phyloP scores from a whole-genome alignment of 169 alveolate species.

The Eimeria falciformis region DNA sequence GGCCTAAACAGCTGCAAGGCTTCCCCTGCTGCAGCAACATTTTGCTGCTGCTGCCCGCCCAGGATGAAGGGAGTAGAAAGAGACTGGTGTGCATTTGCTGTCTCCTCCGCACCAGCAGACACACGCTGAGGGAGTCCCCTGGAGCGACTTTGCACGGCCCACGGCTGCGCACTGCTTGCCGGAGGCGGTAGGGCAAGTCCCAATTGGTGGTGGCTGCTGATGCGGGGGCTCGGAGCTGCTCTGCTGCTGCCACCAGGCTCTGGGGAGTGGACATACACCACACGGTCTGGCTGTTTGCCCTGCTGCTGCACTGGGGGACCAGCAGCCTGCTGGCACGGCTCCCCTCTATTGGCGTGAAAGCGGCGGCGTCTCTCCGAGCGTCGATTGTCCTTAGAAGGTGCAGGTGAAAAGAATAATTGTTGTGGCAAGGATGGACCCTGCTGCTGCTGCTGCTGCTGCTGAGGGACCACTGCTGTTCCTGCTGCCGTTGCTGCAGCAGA shows the following conservation, averaged over 20 bases:
- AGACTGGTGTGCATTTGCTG: slow-evolving; percentile 11
- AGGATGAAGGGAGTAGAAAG: too few relatives aligned
- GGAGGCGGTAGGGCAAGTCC: neutral
- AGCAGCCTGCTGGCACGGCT: neutral
- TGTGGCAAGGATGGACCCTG: neutral
- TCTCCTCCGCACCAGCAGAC: slow-evolving; percentile 9
- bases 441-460: slow-evolving; percentile 32
- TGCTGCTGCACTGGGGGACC: neutral
- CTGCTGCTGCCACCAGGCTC: slow-evolving; percentile 35
- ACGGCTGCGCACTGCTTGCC: slow-evolving; percentile 56
- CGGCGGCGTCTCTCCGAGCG: slow-evolving; percentile 45
- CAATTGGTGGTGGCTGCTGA: slow-evolving; percentile 27
- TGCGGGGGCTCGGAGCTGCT: slow-evolving; percentile 42
- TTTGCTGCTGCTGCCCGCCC: neutral
- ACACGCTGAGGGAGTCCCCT: neutral
- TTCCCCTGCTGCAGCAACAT: neutral
- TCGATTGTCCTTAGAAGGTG: neutral
- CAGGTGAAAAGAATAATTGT: neutral
- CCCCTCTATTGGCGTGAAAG: neutral
- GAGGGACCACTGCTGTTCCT: neutral
- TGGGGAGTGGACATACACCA: slow-evolving; percentile 1
- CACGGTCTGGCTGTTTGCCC: neutral
- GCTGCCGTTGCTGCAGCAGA: slow-evolving; percentile 33
- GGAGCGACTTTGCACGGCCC: neutral
- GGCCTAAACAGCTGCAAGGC: slow-evolving; percentile 14